These are phyloP conservation scores for Microthyrium microscopicum DNA, from an alignment of 2,329 filamentous ascomycete species.

Conservation along the genomic window DNA sequence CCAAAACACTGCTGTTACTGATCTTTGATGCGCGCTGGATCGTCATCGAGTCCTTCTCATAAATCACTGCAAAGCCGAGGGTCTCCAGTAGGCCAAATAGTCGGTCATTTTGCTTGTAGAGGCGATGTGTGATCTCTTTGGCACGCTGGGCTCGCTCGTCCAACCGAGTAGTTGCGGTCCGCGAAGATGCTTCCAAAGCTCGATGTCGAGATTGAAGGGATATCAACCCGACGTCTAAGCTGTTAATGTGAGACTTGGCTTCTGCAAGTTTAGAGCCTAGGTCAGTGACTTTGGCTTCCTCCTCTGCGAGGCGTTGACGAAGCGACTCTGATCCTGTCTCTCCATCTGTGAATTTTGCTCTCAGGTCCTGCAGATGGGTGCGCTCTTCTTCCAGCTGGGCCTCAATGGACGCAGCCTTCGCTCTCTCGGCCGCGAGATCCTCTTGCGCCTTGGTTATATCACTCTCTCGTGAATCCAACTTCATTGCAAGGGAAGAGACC, in stretches of 20 bases:
- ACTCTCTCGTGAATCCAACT: conserved; percentile 22
- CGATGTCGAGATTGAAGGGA: conserved; percentile 50
- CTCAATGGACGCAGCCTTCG: conserved; percentile 28
- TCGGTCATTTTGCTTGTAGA: conserved; percentile 72
- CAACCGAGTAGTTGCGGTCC: conserved; percentile 34
- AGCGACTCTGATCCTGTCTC: conserved; percentile 70
- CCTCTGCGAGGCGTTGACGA: conserved; percentile 56
- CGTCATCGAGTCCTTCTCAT: conserved; percentile 54
- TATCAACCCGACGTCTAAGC: conserved; percentile 59
- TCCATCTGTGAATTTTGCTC: conserved; percentile 59
- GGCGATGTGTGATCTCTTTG: conserved; percentile 66
- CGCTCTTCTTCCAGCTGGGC: conserved; percentile 48
- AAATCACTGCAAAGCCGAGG: conserved; percentile 66
- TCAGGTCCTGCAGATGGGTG: conserved; percentile 49
- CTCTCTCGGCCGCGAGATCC: conserved; percentile 30
- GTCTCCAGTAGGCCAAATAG: conserved; percentile 71
- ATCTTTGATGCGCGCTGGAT: conserved; percentile 55
- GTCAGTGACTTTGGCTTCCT: conserved; percentile 52
- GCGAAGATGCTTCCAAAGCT: conserved; percentile 34
- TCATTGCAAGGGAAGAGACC: conserved; percentile 15
- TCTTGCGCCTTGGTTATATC: conserved; percentile 21
- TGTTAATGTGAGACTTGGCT: conserved; percentile 58
- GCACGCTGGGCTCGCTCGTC: conserved; percentile 56
- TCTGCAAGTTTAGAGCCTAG: conserved; percentile 56
- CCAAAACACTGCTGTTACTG: conserved; percentile 20